Percentiles rank a stretch among this genome's conserved stretches.
Evolutionary conservation across 2,329 filamentous ascomycete genomes (phyloP).

Genomic region (Scedosporium minutisporum): DNA sequence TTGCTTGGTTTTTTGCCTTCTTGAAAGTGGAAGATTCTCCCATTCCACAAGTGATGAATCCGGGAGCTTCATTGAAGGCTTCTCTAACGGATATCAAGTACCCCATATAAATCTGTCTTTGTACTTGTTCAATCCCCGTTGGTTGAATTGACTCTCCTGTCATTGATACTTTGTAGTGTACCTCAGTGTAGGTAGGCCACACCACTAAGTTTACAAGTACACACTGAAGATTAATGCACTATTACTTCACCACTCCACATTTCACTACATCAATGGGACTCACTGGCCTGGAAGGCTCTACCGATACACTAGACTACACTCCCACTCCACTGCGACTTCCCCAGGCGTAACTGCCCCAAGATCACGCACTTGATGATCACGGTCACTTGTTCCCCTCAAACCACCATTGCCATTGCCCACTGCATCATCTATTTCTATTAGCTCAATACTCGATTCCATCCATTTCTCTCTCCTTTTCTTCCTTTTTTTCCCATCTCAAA

Average conservation of each 20-base stretch:
- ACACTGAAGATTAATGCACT: too few relatives aligned
- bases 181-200: too few relatives aligned
- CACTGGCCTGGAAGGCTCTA: too few relatives aligned
- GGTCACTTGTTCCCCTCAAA: not conserved
- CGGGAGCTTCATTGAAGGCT: not conserved
- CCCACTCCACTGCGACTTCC: too few relatives aligned
- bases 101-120: not conserved
- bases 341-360: not conserved
- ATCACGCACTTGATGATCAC: not conserved
- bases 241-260: too few relatives aligned
- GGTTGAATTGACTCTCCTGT: too few relatives aligned
- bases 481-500: not conserved
- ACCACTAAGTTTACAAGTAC: too few relatives aligned
- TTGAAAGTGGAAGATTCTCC: not conserved
- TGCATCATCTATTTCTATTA: not conserved
- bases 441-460: not conserved
- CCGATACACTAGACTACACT: too few relatives aligned
- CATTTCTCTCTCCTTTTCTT: not conserved
- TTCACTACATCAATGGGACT: too few relatives aligned
- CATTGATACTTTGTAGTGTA: too few relatives aligned
- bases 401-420: not conserved
- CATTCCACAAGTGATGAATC: not conserved
- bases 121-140: not conserved
- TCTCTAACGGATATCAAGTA: not conserved
- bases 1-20: not conserved